These are phyloP conservation scores for Mucor lusitanicus DNA, from an alignment of 371 early-diverging fungal genomes.

Conservation along the genomic window DNA sequence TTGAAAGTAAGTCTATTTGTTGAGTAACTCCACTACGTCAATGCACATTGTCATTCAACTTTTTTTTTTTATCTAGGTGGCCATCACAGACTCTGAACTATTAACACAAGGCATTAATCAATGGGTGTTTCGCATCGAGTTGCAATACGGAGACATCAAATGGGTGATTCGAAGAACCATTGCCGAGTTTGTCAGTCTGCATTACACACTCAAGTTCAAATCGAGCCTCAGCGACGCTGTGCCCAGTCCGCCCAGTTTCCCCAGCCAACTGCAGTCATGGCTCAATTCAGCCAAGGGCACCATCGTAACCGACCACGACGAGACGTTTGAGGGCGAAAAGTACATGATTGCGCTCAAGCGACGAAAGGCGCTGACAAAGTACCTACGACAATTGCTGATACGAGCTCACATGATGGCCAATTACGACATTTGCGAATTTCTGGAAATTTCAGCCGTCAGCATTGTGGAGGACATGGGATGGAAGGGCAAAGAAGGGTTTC, in stretches of 20 bases:
- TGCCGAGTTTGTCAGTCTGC: constrained; percentile 72
- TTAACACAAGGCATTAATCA: too few relatives aligned
- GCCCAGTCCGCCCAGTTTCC: constrained; percentile 47
- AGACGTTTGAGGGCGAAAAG: constrained; percentile 31
- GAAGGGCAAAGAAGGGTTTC: constrained; percentile 83
- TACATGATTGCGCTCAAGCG: constrained; percentile 49
- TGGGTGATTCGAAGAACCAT: constrained; percentile 78
- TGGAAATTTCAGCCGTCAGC: constrained; percentile 76
- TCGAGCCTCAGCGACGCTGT: constrained; percentile 40
- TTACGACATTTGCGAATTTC: constrained; percentile 79
- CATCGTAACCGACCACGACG: too few relatives aligned
- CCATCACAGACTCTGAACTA: constrained; percentile 62
- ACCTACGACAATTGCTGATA: constrained; percentile 58
- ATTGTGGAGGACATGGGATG: constrained; percentile 79
- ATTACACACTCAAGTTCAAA: constrained; percentile 60
- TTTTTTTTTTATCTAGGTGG: constrained; percentile 28
- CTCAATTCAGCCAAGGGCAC: constrained; percentile 33
- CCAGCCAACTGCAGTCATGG: constrained; percentile 46
- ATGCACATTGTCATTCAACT: background rate
- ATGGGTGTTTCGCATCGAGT: constrained; percentile 69
- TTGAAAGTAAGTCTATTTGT: constrained; percentile 33
- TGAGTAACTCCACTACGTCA: background rate
- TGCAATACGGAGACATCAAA: constrained; percentile 78
- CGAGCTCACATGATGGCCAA: constrained; percentile 65
- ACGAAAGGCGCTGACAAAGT: constrained; percentile 62